A percentile compares a stretch with the other conserved stretches of the same genome.
phyloP scores from a whole-genome alignment of 2,329 filamentous ascomycete genomes.

The Epichloe festucae region DNA sequence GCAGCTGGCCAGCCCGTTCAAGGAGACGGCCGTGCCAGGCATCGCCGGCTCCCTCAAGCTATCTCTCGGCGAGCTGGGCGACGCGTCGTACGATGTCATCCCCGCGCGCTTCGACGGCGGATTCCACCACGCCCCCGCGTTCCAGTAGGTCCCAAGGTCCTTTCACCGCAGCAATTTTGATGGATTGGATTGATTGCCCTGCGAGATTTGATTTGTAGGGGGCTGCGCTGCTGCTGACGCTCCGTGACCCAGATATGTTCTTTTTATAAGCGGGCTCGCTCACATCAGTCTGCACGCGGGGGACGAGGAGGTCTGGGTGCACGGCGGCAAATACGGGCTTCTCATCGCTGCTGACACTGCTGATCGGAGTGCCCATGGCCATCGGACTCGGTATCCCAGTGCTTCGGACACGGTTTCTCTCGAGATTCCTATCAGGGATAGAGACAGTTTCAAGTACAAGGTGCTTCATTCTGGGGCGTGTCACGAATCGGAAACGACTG shows the following conservation, averaged over 20 bases:
- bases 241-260: conserved; percentile 16
- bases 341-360: conserved; percentile 29
- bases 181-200: neutral
- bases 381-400: conserved; percentile 27
- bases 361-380: conserved; percentile 25
- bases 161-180: too few relatives aligned
- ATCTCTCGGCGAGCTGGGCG: conserved; percentile 18
- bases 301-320: conserved; percentile 21
- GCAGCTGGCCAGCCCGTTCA: conserved; percentile 18
- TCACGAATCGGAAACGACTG: neutral
- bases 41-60: conserved; percentile 17
- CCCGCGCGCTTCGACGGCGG: conserved; percentile 26
- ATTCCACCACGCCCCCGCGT: conserved; percentile 26
- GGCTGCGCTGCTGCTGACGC: neutral
- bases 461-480: conserved; percentile 5
- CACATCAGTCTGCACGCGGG: conserved; percentile 27
- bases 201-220: too few relatives aligned
- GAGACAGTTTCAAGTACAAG: conserved; percentile 2
- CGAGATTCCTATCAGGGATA: conserved; percentile 8
- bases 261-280: conserved; percentile 25
- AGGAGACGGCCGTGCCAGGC: conserved; percentile 18
- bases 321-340: conserved; percentile 27
- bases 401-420: conserved; percentile 22
- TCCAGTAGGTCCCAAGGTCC: conserved; percentile 24
- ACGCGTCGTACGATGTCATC: conserved; percentile 23